phyloP scores from a whole-genome alignment of 257 asterid species.

The Solanum pinnatisectum region DNA sequence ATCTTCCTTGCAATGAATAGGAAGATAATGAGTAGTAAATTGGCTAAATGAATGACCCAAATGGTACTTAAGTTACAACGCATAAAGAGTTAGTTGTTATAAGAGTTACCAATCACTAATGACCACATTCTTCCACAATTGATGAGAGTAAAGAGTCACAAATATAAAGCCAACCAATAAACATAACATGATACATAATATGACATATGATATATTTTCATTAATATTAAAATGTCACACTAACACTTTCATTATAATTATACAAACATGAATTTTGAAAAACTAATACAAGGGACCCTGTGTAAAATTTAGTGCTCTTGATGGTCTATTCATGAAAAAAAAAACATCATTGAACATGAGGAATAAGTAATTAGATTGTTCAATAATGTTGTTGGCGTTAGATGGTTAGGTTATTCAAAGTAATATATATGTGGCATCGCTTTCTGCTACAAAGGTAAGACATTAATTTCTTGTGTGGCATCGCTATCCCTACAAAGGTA shows the following conservation, averaged over 20 bases:
- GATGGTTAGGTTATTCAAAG: background rate
- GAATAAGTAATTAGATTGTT: background rate
- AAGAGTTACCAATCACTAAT: background rate
- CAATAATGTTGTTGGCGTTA: background rate
- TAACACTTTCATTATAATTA: background rate
- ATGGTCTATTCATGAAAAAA: background rate
- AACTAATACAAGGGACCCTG: background rate
- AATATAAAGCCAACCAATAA: too few species aligned
- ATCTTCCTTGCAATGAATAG: too few species aligned
- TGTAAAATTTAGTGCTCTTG: background rate
- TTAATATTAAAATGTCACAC: too few species aligned
- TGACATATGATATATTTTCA: too few species aligned
- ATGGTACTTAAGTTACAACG: background rate
- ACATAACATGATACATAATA: too few species aligned
- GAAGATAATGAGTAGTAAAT: too few species aligned
- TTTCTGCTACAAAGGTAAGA: background rate
- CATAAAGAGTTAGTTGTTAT: background rate
- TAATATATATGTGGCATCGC: background rate
- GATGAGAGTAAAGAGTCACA: background rate
- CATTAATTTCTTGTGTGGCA: background rate
- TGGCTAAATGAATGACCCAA: background rate
- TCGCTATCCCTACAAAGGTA: background rate
- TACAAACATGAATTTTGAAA: background rate
- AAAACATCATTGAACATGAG: background rate
- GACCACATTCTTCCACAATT: background rate